Percentiles rank a stretch among this genome's conserved stretches.
Conservation (phyloP, 2,329 filamentous ascomycete genomes). For the Cytospora piceicola region DNA sequence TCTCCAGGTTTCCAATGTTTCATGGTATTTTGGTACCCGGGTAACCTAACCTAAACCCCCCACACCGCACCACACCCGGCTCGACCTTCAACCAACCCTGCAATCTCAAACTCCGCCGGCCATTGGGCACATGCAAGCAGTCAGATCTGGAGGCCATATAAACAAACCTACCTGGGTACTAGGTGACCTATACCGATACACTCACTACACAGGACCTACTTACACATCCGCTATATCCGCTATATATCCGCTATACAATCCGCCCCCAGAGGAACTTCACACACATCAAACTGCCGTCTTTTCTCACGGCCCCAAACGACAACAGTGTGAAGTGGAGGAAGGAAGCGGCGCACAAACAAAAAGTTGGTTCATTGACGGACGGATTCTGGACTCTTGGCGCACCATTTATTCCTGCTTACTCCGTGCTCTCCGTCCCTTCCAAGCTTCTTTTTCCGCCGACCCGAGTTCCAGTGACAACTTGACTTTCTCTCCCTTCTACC, state of each 20-base stretch:
- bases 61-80: not conserved
- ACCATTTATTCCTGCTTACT: constrained; percentile 15
- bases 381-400: constrained; percentile 23
- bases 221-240: not conserved
- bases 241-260: too few relatives aligned
- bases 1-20: too few relatives aligned
- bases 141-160: not conserved
- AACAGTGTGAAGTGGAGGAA: constrained; percentile 14
- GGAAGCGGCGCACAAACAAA: constrained; percentile 14
- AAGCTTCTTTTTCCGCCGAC: constrained; percentile 19
- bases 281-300: not conserved
- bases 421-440: constrained; percentile 7
- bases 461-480: constrained; percentile 8
- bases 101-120: not conserved
- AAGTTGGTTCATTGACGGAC: constrained; percentile 16
- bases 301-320: not conserved
- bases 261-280: too few relatives aligned
- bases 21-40: not conserved
- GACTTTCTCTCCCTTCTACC: not conserved
- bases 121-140: not conserved
- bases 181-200: too few relatives aligned
- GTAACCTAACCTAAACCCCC: not conserved
- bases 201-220: not conserved
- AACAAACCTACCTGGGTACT: too few relatives aligned
- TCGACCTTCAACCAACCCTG: constrained; percentile 1